Base-by-base conservation (phyloP, 1,284 basidiomycete species). In the Tilletia caries region DNA sequence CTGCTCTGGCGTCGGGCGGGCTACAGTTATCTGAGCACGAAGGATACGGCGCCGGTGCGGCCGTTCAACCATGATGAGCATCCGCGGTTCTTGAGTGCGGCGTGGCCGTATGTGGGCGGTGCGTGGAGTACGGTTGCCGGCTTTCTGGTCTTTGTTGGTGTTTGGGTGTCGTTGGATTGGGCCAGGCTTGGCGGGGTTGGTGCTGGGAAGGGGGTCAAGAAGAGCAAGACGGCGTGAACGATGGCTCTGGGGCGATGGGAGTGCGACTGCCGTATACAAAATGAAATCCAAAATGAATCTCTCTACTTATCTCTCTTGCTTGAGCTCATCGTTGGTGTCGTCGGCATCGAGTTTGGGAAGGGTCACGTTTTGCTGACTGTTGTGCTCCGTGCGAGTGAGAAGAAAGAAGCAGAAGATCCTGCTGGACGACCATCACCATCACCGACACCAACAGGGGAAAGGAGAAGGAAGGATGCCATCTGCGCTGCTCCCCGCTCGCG, bases 1-100 rank as follows among this genome's bases (percentile, higher is more conserved):
- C 86, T 97, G 58, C 88, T 95, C 84, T 90, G 93, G 85, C 92
- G 91, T 82, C 89, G 95, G 68, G 89, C 89, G 79, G 95, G 95
- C 87, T 92, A 77, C 86, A 88, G 89, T 23, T 90, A 89, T 84
- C 85, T 98, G 54, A 29, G 71, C 8, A 88, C 89, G 67, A 87
- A 89, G 2, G 90, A 89, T 8, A 91, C 89, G 23, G 91, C 93
- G 3, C 89, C 93, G 15, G 90, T 98, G 65, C 91, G 96, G 1
- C 96, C 95, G 0, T 92, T 93, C 37, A 87, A 93, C 70, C 95
- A 98, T 84, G 93, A 98, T 84, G 91, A 91, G 71, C 95, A 97
- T 84, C 92, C 93, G 13, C 89, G 95, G 50, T 98, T 95, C 88
- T 87, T 98, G 74, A 90, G 89, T 68, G 92, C 92, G 10, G 94